Evolutionary conservation across 1,139 yeast genomes (phyloP), one percentile per base, ranked within the genome.

Genomic region (Blastobotrys buckinghamii): DNA sequence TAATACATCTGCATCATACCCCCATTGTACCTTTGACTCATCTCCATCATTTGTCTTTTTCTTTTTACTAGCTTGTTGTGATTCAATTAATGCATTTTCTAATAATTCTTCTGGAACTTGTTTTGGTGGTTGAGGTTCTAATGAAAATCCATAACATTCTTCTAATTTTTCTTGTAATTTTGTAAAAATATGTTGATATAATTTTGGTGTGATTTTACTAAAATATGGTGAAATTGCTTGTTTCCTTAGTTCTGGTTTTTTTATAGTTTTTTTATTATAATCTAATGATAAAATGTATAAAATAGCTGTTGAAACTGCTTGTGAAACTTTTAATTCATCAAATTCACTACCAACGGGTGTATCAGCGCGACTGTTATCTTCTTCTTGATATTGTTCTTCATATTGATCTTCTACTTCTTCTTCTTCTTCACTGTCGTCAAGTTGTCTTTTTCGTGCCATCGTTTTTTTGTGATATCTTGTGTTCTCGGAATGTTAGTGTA

Each of bases 121-220:
- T 9, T 45, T 26, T 20, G 30, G 26, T 1, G 52, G 47, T 17
- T 45, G 19, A 1, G 49, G 39, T 2, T 10, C 37, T 6, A 49
- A 27, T 39, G 42, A 44, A 43, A 49, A 42, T 10, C 52, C 52
- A 38, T 45, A 49, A 16, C 34, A 30, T 6, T 30, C 35, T 17
- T 42, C 16, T 27, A 49, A 38, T 7, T 19, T 39, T 19, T 17
- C 36, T 24, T 49, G 49, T 10, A 45, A 39, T 12, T 17, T 17
- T 5, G 35, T 22, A 16, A 45, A 19, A 2, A 49, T 37, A 12
- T 29, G 16, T n/a, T 30, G 16, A 32, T 44, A 44, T 2, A 37
- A 2, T 7, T 30, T 30, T 6, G 47, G 32, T 9, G 37, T 9
- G n/a, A 37, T 38, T 16, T 27, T 37, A n/a, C 24, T 2, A 3